Percentiles rank a stretch among this genome's conserved stretches.
Evolutionary conservation across 495 filamentous ascomycete species (phyloP).

Genomic region (Evernia prunastri): DNA sequence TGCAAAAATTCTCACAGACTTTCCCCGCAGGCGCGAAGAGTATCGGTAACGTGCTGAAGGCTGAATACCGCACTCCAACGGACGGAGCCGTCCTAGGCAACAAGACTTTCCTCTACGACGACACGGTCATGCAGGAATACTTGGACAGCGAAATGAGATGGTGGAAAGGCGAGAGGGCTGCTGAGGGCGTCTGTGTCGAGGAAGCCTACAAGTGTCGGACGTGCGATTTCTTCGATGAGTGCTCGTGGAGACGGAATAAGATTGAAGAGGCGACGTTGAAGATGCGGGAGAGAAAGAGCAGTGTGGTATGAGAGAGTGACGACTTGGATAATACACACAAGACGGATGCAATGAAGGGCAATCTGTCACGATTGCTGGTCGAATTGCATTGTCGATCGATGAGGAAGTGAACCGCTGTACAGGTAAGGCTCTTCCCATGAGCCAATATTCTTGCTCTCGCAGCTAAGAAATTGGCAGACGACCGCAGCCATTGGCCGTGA

Average conservation of each 20-base stretch:
- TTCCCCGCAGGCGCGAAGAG: slow-evolving; percentile 47
- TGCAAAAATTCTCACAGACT: slow-evolving; percentile 47
- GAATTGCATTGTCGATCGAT: not conserved
- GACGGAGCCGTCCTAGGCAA: slow-evolving; percentile 55
- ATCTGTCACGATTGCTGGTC: not conserved
- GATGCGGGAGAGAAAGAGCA: slow-evolving; percentile 23
- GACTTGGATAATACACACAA: not conserved
- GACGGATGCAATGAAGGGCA: not conserved
- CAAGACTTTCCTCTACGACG: slow-evolving; percentile 65
- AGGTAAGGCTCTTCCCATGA: not conserved
- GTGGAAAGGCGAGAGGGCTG: slow-evolving; percentile 76
- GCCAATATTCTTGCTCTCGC: not conserved
- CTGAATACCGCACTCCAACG: slow-evolving; percentile 32
- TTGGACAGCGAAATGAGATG: slow-evolving; percentile 64
- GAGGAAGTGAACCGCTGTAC: not conserved
- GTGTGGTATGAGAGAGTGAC: slow-evolving; percentile 17
- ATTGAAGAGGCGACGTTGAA: slow-evolving; percentile 43
- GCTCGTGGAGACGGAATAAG: slow-evolving; percentile 49
- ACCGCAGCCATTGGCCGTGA: not conserved
- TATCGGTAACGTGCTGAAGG: slow-evolving; percentile 49
- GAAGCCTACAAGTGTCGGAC: slow-evolving; percentile 85
- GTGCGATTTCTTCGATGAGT: slow-evolving; percentile 58
- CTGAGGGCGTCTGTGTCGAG: slow-evolving; percentile 76
- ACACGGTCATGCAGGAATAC: slow-evolving; percentile 54
- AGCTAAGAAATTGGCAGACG: not conserved